Base-by-base conservation (phyloP, 345 rosid genomes). In the Chamaenerion angustifolium region DNA sequence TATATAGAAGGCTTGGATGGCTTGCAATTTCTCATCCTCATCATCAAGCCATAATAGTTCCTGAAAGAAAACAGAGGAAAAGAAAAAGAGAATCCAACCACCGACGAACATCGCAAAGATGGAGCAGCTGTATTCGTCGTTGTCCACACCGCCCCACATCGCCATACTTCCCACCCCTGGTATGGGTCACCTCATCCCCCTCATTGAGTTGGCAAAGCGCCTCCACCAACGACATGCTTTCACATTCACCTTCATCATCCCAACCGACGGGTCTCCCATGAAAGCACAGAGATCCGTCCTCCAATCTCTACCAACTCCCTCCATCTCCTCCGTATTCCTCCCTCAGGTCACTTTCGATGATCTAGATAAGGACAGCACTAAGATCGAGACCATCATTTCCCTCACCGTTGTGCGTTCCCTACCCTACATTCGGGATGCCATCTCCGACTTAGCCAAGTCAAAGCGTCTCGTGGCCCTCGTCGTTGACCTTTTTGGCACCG, bases 401-500 rank as follows among this genome's bases (percentile, higher is more conserved):
- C 83, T 77, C 59, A 75, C 81, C 15, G 63, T 77, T 13, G 48
- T 54, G 46, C 82, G 74, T 19, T 83, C 89, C 0, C 61, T 76
- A 51, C 71, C 82, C 25, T 58, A 58, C 58, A 58, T 83, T 51
- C 74, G 83, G 6, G 60, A 58, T 25, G 54, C 54, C 3, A 53
- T 86, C 6, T 40, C 58, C 19, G 40, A 72, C 0, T 49, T 83
- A 5, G 50, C 25, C 21, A 63, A 57, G 17, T 71, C 60, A 14
- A 57, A 49, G 1, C 59, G 60, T 0, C 69, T 77, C 1, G 64
- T 65, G 45, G 74, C 74, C 1, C 65, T 87, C 41, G 62, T 80
- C 16, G 75, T 69, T 4, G 93, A 83, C 55, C 76, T 80, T 7
- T 86, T 83, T 48, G 86, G 78, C 16, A 75, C 86, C n/a, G 95